Conservation (phyloP, 345 rosid genomes). For the Syzygium oleosum region DNA sequence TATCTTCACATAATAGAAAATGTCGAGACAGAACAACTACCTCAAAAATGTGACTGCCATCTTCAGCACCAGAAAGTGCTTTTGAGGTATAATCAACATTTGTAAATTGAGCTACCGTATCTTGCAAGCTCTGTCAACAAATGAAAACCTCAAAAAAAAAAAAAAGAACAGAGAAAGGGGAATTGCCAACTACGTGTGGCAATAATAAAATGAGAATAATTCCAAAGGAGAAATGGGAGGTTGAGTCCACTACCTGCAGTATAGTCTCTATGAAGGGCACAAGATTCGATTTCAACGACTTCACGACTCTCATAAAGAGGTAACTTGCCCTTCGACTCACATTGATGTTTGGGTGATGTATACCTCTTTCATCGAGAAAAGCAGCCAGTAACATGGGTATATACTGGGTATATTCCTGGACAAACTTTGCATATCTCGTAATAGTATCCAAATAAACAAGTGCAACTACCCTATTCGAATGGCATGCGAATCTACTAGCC, state of each 20-base stretch:
- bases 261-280: constrained; percentile 79
- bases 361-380: constrained; percentile 94
- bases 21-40: constrained; percentile 13
- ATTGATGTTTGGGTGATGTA: constrained; percentile 70
- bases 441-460: constrained; percentile 76
- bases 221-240: background rate
- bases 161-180: background rate
- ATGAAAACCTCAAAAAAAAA: background rate
- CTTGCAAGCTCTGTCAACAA: constrained; percentile 66
- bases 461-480: constrained; percentile 83
- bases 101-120: constrained; percentile 60
- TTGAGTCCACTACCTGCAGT: constrained; percentile 49
- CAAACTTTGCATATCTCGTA: constrained; percentile 76
- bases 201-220: background rate
- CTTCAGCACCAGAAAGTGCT: constrained; percentile 63
- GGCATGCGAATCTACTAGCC: constrained; percentile 71
- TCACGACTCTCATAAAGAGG: constrained; percentile 88
- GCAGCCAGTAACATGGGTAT: constrained; percentile 69
- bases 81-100: constrained; percentile 34
- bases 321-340: constrained; percentile 89
- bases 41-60: constrained; percentile 89
- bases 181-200: background rate
- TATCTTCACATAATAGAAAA: background rate
- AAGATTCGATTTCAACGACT: constrained; percentile 73
- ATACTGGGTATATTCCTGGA: constrained; percentile 59